Base-by-base conservation (phyloP, 371 early-diverging fungal genomes). In the Coemansia sp. region DNA sequence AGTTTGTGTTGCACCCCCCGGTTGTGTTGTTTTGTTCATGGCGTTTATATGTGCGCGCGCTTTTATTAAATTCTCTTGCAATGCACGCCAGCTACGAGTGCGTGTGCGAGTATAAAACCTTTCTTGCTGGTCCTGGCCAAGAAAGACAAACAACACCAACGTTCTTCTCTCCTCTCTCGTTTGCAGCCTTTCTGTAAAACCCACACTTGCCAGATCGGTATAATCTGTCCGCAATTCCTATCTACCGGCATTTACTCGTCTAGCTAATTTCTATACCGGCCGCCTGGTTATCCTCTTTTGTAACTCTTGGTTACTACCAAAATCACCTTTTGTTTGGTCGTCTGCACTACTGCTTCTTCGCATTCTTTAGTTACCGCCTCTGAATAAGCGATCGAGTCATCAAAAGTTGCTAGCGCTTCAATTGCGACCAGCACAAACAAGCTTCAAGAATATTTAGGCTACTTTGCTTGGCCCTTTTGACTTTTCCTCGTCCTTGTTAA, bases 11-110 rank as follows among this genome's bases (percentile, higher is more conserved):
- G 51, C 57, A 64, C 40, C 58, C 48, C 54, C 26, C 29, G 40
- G n/a, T 66, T 21, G 50, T 34, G 42, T 53, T 45, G 47, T 27
- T 56, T 56, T 45, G 42, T 56, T 39, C 61, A 42, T 34, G 61
- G 56, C 56, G 42, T 22, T 24, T 50, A 62, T 61, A 56, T 67
- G 62, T 61, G 57, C 47, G 67, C 39, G 61, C 67, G 61, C 61
- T 47, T 61, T 67, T 67, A 67, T 67, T 61, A 61, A 61, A 50
- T 56, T 54, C 18, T 29, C 61, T 51, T 62, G 47, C 59, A 31
- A 60, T 59, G 60, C 45, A 52, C 3, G 14, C 37, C 53, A 39
- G 40, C 18, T 22, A 37, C 8, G 62, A 61, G n/a, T 14, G 21
- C 54, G 24, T 34, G 53, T 53, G 51, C 51, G 34, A 62, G 52